Evolutionary conservation across 495 filamentous ascomycete species (phyloP), one percentile per base, ranked within the genome.

Genomic region (Penicillium riverlandense): DNA sequence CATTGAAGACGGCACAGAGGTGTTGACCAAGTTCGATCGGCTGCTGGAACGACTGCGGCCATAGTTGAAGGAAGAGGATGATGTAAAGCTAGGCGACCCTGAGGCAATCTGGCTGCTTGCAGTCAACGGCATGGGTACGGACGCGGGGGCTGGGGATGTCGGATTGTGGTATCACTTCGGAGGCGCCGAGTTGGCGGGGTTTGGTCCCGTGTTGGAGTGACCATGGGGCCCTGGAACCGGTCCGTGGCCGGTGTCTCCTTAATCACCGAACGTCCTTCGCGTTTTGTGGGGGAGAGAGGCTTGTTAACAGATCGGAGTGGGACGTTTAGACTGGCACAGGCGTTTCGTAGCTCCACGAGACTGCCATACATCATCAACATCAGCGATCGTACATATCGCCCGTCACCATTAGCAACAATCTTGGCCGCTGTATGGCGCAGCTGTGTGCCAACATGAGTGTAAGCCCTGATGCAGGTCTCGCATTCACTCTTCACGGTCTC

Each of bases 351-450:
- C 58, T 96, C 90, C 52, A 86, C 77, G 27, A 87, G 75, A 52
- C 86, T 86, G 40, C 86, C 85, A 55, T 86, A 94, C 29, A 92
- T 71, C 61, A 85, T 80, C 36, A 90, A 72, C 71, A 96, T 75
- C 44, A 94, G 64, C 0, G 83, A 89, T 8, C 90, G 82, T 40
- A 92, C 79, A 53, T 90, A 90, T 13, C 84, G 78, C 7, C 83
- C 77, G 54, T 95, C 86, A 15, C 79, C 81, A 47, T 88, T 82
- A 41, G 81, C 71, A 22, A 88, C 75, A 40, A 94, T 82, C 11
- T 83, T 79, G 34, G 79, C 72, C 35, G 84, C 74, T 44, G 83
- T 87, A 49, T 79, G 74, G 48, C 80, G 77, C 16, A 95, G 64
- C 8, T 88, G 78, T 11, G 76, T 69, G 38, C 78, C 83, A 37